A percentile compares a stretch with the other conserved stretches of the same genome.
phyloP scores from a whole-genome alignment of 73 alveolate species.

The Breviolum minutum region DNA sequence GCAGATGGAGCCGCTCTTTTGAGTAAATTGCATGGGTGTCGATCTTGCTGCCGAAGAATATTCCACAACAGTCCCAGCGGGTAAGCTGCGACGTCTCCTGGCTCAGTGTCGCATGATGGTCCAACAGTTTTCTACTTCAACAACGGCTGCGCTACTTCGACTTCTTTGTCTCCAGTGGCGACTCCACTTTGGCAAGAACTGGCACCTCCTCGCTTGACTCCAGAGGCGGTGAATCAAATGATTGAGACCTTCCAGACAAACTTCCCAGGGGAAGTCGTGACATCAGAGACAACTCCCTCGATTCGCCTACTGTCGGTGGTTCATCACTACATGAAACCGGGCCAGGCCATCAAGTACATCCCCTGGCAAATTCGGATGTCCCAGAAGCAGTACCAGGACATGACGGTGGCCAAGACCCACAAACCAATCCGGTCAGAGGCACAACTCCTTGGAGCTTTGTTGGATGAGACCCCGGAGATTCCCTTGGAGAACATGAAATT shows the following conservation, averaged over 20 bases:
- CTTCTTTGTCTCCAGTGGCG: not conserved
- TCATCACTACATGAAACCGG: not conserved
- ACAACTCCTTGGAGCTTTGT: not conserved
- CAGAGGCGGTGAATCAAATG: not conserved
- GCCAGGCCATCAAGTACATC: not conserved
- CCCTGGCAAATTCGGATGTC: slow-evolving; percentile 26
- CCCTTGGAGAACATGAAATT: not conserved
- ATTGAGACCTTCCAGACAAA: not conserved
- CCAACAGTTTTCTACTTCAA: not conserved
- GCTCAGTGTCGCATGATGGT: not conserved
- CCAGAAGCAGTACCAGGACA: slow-evolving; percentile 12
- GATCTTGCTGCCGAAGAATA: not conserved
- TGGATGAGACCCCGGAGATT: slow-evolving; percentile 13
- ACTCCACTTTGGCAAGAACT: not conserved
- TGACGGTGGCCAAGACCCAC: slow-evolving; percentile 14
- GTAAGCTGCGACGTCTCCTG: not conserved
- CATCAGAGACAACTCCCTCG: not conserved
- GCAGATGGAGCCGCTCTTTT: not conserved
- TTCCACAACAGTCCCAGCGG: not conserved
- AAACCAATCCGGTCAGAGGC: slow-evolving; percentile 11
- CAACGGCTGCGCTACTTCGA: not conserved
- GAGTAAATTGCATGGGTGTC: not conserved
- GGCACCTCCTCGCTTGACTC: not conserved
- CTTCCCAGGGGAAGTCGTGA: not conserved
- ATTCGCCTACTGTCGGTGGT: not conserved